Base-by-base conservation (phyloP, 2,329 filamentous ascomycete genomes). In the Aspergillaceae sp. region DNA sequence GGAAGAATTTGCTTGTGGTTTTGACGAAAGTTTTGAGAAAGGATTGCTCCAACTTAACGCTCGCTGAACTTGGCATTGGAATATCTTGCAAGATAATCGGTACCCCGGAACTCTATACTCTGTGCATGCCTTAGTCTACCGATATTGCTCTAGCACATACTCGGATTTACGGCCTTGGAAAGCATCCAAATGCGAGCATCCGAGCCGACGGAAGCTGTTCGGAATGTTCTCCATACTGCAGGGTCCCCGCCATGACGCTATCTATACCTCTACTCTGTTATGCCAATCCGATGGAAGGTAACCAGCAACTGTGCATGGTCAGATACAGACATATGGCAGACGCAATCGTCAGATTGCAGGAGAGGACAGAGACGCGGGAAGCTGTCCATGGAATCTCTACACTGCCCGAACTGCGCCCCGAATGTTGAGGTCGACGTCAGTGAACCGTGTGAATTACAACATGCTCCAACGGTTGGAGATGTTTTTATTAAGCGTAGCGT, bases 211-310 rank as follows among this genome's bases (percentile, higher is more conserved):
- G 38, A 29, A 29, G 28, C 4, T 11, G 9, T 30, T 41, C 40
- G 40, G 40, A 41, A 40, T 40, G 28, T 27, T 11, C 38, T 27
- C 8, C 26, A 7, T 19, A 9, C 37, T 40, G 6, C 28, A 28
- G 26, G 8, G 7, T 41, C 40, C 28, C 40, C 40, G 28, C 38
- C 30, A n/a, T 11, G 32, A 41, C 28, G 19, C 34, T 26, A 19
- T 29, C 37, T 44, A 19, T 19, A 19, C 49, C 47, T 41, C 49
- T 27, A 48, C 54, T 19, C 19, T 19, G 19, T 19, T 19, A 19
- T 19, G 19, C 19, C 52, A 58, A 57, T 50, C 59, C 58, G 59
- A 59, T 50, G 48, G 54, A 50, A 48, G 46, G 46, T 29, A 29
- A 19, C 19, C 1, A 19, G 2, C 19, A 19, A 19, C 19, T 19